Conservation (phyloP, 2,329 filamentous ascomycete genomes). For the Neofusicoccum sp. region DNA sequence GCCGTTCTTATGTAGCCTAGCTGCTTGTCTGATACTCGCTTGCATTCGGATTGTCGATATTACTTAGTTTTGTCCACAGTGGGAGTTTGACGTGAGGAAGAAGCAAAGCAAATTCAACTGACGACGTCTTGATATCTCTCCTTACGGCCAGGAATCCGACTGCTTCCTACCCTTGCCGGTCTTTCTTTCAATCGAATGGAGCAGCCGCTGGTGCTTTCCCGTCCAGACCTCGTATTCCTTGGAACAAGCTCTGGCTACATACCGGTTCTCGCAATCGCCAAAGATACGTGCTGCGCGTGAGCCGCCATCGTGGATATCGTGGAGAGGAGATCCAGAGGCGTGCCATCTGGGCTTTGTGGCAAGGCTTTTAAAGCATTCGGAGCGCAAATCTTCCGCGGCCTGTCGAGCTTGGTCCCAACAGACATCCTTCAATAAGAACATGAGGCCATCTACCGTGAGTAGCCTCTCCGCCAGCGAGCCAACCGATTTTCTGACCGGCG, state of each 20-base stretch:
- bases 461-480: too few relatives aligned
- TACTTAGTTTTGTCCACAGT: too few relatives aligned
- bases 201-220: conserved; percentile 30
- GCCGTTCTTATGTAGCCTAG: too few relatives aligned
- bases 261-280: conserved; percentile 17
- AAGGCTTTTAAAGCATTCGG: conserved; percentile 4
- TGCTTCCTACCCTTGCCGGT: neutral
- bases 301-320: neutral
- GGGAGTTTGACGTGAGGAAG: neutral
- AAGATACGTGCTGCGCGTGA: conserved; percentile 17
- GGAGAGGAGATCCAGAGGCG: neutral
- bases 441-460: conserved; percentile 11
- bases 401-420: neutral
- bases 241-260: conserved; percentile 18
- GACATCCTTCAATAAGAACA: neutral
- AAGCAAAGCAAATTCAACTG: neutral
- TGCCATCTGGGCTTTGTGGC: conserved; percentile 24
- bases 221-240: conserved; percentile 28
- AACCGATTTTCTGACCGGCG: too few relatives aligned
- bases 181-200: neutral
- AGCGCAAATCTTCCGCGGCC: neutral
- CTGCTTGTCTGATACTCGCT: too few relatives aligned
- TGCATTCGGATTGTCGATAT: too few relatives aligned
- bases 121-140: conserved; percentile 9
- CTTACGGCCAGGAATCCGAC: conserved; percentile 9